Evolutionary conservation across 345 rosid species (phyloP).

Genomic region (Chamaenerion angustifolium): DNA sequence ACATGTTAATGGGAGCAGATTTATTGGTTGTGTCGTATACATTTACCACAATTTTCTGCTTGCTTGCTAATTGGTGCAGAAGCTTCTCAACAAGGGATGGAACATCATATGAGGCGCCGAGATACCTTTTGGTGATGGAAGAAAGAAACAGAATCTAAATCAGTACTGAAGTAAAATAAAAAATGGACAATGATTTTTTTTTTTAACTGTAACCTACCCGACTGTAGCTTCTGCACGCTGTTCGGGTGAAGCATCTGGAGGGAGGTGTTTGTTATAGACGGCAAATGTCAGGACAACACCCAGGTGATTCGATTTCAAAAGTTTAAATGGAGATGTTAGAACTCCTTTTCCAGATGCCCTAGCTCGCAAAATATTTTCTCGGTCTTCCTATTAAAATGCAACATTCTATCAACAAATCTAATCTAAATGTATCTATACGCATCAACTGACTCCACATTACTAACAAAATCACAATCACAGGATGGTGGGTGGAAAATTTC

Average conservation of each 20-base stretch:
- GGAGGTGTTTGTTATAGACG: slow-evolving; percentile 55
- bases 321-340: slow-evolving; percentile 89
- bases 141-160: too few species aligned
- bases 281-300: slow-evolving; percentile 95
- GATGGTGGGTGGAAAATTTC: too few species aligned
- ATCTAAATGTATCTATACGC: too few species aligned
- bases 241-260: slow-evolving; percentile 57
- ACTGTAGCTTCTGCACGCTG: slow-evolving; percentile 61
- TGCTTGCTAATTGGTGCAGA: slow-evolving; percentile 90
- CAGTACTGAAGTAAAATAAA: too few species aligned
- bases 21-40: slow-evolving; percentile 80
- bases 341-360: slow-evolving; percentile 94
- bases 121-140: slow-evolving; percentile 34
- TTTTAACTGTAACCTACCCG: slow-evolving; percentile 51
- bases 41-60: slow-evolving; percentile 69
- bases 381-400: slow-evolving; percentile 56
- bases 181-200: too few species aligned
- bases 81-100: slow-evolving; percentile 93
- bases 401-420: neutral
- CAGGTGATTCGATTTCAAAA: slow-evolving; percentile 77
- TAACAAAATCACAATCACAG: too few species aligned
- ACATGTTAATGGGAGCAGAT: slow-evolving; percentile 61
- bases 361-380: slow-evolving; percentile 82
- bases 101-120: slow-evolving; percentile 94
- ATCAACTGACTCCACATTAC: too few species aligned